Conservation (phyloP, 768 basidiomycete genomes). For the Macrolepiota dolichaula region DNA sequence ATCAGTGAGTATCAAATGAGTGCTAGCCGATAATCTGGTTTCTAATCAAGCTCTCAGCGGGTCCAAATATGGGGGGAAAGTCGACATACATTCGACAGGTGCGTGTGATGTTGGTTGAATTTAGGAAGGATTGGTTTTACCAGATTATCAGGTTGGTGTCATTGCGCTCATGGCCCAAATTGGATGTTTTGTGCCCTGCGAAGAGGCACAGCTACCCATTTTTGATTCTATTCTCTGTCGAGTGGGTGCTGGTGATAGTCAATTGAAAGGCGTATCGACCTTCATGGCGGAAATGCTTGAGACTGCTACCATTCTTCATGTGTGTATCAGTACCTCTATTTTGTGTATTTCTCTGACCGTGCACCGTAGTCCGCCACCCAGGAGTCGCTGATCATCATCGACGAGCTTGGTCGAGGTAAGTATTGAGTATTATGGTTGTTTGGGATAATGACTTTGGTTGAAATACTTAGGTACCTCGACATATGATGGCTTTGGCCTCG, state of each 20-base stretch:
- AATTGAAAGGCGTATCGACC: slow-evolving; percentile 95
- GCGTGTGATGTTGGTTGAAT: not conserved
- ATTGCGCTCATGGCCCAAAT: slow-evolving; percentile 95
- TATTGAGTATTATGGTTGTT: not conserved
- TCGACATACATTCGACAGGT: slow-evolving; percentile 95
- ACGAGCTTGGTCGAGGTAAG: slow-evolving; percentile 88
- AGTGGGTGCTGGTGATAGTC: slow-evolving; percentile 97
- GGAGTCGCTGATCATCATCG: slow-evolving; percentile 94
- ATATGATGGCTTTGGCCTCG: slow-evolving; percentile 95
- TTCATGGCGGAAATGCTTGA: slow-evolving; percentile 99
- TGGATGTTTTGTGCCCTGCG: slow-evolving; percentile 93
- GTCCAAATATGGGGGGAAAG: slow-evolving; percentile 99
- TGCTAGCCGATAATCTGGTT: not conserved
- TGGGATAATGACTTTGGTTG: not conserved
- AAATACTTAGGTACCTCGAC: slow-evolving; percentile 86
- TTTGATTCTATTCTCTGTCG: slow-evolving; percentile 95
- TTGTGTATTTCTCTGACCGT: not conserved
- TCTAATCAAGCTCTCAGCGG: slow-evolving; percentile 45
- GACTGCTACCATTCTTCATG: slow-evolving; percentile 91
- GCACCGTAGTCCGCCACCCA: slow-evolving; percentile 74
- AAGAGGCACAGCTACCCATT: slow-evolving; percentile 80
- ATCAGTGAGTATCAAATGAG: slow-evolving; percentile 57
- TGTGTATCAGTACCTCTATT: slow-evolving; percentile 27
- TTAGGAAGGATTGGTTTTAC: not conserved
- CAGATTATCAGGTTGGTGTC: slow-evolving; percentile 64